Evolutionary conservation across 805 yeast genomes (phyloP), one percentile per base, ranked within the genome.

Genomic region (Starmerella powellii): DNA sequence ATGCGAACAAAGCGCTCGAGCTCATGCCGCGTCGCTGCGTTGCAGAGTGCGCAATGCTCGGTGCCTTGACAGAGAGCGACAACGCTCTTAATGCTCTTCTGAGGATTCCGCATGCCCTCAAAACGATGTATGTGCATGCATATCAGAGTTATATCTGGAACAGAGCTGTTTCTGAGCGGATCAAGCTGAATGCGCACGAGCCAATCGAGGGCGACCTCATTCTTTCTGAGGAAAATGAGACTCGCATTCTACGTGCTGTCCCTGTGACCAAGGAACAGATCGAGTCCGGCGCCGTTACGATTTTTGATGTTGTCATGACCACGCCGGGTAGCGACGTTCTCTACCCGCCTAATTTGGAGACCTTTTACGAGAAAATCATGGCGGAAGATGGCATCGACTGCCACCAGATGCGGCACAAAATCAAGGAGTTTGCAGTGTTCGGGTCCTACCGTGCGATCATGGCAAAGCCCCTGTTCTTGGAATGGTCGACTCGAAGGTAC

Each of bases 131-230:
- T 57, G 95, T 82, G 2, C 99, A 91, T 62, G 95, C 98, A 3
- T 93, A 93, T 60, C 98, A 91, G 63, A 84, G 95, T 49, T 91
- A 79, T 56, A 73, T 91, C 23, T 93, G 98, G 99, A 93, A 93
- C 57, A 59, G 70, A 40, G 93, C 79, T 28, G 88, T 86, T 1
- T 79, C 93, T 39, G 73, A 72, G 51, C 71, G 98, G 56, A 67
- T 85, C 33, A 74, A 73, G 53, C 57, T 77, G 42, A 80, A 71
- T 61, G 69, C 64, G 17, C 62, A 54, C 2, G 24, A 29, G n/a
- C 35, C 36, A 2, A 48, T 53, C 15, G 39, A 45, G 8, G 51
- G 51, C 5, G 54, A 51, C 4, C 52, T 55, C 6, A 53, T 54
- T 8, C 44, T 48, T 8, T 65, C 56, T n/a, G 61, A 51, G 38